These are phyloP conservation scores for Houttuynia cordata DNA, from an alignment of 164 flowering plant species.

Conservation along the genomic window DNA sequence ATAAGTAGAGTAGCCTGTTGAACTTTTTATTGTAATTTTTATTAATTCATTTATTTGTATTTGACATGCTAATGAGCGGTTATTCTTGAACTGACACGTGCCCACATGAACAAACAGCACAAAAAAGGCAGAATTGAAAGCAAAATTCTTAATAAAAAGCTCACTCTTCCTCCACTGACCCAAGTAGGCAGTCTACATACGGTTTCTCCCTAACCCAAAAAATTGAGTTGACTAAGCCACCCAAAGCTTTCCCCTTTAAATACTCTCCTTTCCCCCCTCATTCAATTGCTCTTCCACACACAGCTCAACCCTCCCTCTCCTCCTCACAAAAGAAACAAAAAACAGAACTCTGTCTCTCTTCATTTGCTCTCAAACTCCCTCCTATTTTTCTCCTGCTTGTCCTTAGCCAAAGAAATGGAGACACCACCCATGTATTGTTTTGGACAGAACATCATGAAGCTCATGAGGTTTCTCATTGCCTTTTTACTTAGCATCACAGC, in stretches of 20 bases:
- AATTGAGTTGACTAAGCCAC: conserved; percentile 33
- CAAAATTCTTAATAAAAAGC: neutral
- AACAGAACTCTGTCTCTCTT: neutral
- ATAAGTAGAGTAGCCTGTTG: too few relatives aligned
- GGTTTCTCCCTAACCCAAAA: conserved; percentile 20
- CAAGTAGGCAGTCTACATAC: conserved; percentile 28
- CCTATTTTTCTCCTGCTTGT: conserved; percentile 8
- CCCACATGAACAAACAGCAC: conserved; percentile 7
- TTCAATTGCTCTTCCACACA: conserved; percentile 19
- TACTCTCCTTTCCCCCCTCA: conserved; percentile 23
- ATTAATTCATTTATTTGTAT: too few relatives aligned
- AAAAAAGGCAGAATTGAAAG: conserved; percentile 4
- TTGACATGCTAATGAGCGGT: neutral
- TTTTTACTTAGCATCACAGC: conserved; percentile 27
- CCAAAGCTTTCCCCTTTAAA: conserved; percentile 39
- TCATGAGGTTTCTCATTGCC: conserved; percentile 24
- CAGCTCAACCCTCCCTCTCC: conserved; percentile 9
- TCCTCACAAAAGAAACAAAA: conserved; percentile 16
- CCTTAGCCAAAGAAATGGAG: conserved; percentile 16
- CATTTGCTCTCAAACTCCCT: conserved; percentile 7
- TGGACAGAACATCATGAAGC: conserved; percentile 13
- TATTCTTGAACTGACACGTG: conserved; percentile 8
- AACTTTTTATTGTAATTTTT: too few relatives aligned
- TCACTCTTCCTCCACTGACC: conserved; percentile 10
- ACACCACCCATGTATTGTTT: conserved; percentile 16